Evolutionary conservation across 208 protist genomes (phyloP).

Genomic region (Phytomonas sp.): DNA sequence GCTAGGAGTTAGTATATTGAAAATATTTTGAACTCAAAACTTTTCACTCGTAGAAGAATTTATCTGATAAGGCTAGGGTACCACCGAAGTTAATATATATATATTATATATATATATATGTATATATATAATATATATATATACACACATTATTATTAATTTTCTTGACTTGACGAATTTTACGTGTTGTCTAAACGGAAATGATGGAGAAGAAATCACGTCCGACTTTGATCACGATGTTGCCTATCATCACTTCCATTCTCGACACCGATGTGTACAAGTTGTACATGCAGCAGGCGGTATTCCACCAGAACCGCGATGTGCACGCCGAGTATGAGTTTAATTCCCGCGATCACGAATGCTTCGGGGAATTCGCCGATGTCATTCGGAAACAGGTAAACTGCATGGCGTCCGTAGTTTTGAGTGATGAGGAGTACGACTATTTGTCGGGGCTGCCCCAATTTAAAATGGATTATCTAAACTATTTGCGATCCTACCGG

Average conservation of each 20-base stretch:
- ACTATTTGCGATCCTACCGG: conserved; percentile 70
- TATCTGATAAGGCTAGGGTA: no score
- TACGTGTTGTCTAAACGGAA: neutral
- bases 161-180: conserved; percentile 3
- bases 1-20: no score
- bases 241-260: conserved; percentile 73
- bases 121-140: conserved; percentile 8
- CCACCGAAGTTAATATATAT: no score
- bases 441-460: conserved; percentile 64
- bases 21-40: no score
- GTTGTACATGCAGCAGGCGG: conserved; percentile 86
- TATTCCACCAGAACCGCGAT: conserved; percentile 57
- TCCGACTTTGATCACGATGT: neutral
- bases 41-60: no score
- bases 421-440: conserved; percentile 48
- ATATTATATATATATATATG: conserved; percentile 9
- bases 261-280: conserved; percentile 88
- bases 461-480: conserved; percentile 69
- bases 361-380: conserved; percentile 57
- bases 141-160: conserved; percentile 2
- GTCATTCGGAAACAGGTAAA: conserved; percentile 28
- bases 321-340: conserved; percentile 60
- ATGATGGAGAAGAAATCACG: neutral
- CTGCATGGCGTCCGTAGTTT: conserved; percentile 4
- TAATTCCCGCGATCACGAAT: conserved; percentile 63